Conservation (phyloP, 495 filamentous ascomycete genomes). For the Penicillium silybi region DNA sequence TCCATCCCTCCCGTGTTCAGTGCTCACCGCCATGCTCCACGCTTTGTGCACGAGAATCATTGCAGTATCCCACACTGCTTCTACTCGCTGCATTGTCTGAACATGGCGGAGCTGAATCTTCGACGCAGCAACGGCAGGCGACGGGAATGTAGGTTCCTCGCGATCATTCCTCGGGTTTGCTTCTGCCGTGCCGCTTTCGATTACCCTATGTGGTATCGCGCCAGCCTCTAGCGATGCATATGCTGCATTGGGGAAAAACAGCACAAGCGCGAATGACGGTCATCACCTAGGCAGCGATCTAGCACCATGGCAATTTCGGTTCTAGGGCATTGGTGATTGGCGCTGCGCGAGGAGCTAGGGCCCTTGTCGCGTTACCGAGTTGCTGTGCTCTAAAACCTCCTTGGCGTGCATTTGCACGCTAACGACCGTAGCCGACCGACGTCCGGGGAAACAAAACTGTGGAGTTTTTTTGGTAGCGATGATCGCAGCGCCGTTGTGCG, state of each 20-base stretch:
- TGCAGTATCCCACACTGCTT: background rate
- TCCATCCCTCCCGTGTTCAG: background rate
- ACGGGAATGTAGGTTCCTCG: background rate
- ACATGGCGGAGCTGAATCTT: background rate
- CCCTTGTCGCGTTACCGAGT: background rate
- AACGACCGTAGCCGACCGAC: background rate
- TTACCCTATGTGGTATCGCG: constrained; percentile 1
- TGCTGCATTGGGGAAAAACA: background rate
- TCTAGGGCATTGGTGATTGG: background rate
- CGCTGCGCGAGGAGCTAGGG: background rate
- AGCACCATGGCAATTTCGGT: background rate
- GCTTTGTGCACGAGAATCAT: background rate
- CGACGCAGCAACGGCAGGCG: background rate
- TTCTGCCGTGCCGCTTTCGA: constrained; percentile 5
- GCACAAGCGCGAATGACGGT: background rate
- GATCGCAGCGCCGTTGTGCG: constrained; percentile 13
- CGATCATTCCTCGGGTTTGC: background rate
- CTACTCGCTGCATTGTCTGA: background rate
- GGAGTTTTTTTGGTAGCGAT: constrained; percentile 6
- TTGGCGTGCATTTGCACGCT: background rate
- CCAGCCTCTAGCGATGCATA: constrained; percentile 2
- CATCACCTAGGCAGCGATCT: background rate
- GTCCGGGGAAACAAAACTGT: constrained; percentile 14
- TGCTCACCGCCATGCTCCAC: background rate
- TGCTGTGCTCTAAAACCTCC: background rate